Evolutionary conservation across 2,329 filamentous ascomycete species (phyloP).

Genomic region (Penicillium rolfsii): DNA sequence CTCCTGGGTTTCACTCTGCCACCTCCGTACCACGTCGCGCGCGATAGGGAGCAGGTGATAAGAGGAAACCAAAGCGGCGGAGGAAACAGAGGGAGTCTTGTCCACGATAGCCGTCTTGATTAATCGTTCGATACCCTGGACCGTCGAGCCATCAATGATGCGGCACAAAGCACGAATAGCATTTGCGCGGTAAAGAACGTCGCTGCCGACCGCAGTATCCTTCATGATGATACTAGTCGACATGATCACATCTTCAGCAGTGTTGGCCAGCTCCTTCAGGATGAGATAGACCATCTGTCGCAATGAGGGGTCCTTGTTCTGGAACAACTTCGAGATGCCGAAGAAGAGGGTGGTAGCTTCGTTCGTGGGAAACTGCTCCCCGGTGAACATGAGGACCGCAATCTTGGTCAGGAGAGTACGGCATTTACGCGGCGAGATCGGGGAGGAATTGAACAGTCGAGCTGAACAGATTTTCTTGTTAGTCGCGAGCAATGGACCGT

Average conservation of each 20-base stretch:
- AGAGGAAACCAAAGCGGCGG: conserved; percentile 91
- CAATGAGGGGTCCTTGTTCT: conserved; percentile 97
- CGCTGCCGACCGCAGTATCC: conserved; percentile 92
- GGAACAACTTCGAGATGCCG: conserved; percentile 97
- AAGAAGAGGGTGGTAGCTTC: conserved; percentile 99
- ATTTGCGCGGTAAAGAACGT: conserved; percentile 91
- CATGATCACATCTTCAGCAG: conserved; percentile 99
- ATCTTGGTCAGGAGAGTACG: conserved; percentile 97
- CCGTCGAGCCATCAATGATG: conserved; percentile 94
- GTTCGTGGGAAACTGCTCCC: conserved; percentile 94
- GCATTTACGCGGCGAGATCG: conserved; percentile 95
- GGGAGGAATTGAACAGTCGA: conserved; percentile 95
- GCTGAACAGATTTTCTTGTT: conserved; percentile 58
- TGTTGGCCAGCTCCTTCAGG: conserved; percentile 94
- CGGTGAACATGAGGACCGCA: conserved; percentile 91
- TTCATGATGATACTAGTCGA: conserved; percentile 99
- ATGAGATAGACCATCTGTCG: conserved; percentile 99
- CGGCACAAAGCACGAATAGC: conserved; percentile 93
- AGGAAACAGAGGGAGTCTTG: conserved; percentile 96
- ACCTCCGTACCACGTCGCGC: conserved; percentile 90
- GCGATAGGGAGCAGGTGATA: conserved; percentile 97
- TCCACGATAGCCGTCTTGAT: conserved; percentile 99
- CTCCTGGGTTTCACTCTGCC: conserved; percentile 98
- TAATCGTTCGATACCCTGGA: conserved; percentile 95
- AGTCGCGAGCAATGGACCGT: conserved; percentile 17